Base-by-base conservation (phyloP, 2,329 filamentous ascomycete species). In the Zasmidium angulare region DNA sequence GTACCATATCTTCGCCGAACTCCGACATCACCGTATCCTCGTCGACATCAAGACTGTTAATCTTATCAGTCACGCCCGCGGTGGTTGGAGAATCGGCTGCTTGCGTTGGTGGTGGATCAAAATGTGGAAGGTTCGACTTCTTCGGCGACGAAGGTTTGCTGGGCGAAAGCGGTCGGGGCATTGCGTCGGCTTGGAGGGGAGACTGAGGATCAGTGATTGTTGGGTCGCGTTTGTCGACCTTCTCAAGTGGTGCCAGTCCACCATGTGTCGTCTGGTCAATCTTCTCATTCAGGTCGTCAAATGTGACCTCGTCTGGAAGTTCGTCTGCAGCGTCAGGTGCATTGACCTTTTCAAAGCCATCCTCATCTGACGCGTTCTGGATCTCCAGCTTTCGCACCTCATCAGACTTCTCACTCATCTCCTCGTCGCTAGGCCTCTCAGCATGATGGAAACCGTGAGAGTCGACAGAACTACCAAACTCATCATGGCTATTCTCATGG, bases 281-380 rank as follows among this genome's bases (percentile, higher is more conserved):
- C 58, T 78, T 80, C 71, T 86, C 86, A 65, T 87, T 82, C 59
- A 89, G 84, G 62, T 89, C 86, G 63, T 89, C 85, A 40, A 88
- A 89, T 1, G 84, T 85, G 53, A 90, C 88, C 62, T 93, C 89
- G 26, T 74, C 72, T 4, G 69, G 70, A 7, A 73, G 54, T 19
- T 85, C 85, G 68, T 91, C 84, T 26, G 60, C 56, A 60, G 91
- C 89, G 26, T 86, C 88, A 49, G 84, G 83, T 22, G 82, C 80
- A 49, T 80, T 80, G 10, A 98, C 93, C 75, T 96, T 92, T 73
- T 99, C 95, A 70, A 97, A 98, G 0, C 90, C 91, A 71, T 98
- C 95, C 64, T 95, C 90, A 65, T 96, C 91, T 12, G 89, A 88
- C 17, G 85, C 86, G 69, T 95, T 96, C 54, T 89, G 89, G 14